Evolutionary conservation across 805 yeast species (phyloP).

Genomic region (Zygosaccharomyces pseudorouxii): DNA sequence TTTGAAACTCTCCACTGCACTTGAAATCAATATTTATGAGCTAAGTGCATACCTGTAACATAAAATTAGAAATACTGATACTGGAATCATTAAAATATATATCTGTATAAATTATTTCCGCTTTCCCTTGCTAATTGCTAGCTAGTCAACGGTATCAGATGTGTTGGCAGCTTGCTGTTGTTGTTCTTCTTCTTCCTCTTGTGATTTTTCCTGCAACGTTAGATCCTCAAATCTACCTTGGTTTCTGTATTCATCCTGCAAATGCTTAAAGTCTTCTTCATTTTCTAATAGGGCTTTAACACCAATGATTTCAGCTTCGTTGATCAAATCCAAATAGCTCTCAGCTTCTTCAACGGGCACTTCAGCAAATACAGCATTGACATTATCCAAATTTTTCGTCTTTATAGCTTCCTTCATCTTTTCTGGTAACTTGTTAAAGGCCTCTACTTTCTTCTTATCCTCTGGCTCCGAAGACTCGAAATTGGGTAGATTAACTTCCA

Average conservation of each 20-base stretch:
- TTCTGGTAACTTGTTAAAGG: conserved; percentile 54
- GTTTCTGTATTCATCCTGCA: conserved; percentile 42
- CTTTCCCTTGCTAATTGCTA: conserved; percentile 1
- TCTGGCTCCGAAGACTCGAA: conserved; percentile 45
- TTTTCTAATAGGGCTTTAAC: conserved; percentile 72
- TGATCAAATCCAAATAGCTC: conserved; percentile 61
- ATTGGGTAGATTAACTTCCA: conserved; percentile 65
- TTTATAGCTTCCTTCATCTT: conserved; percentile 72
- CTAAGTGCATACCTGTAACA: no score
- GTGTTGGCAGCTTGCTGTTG: conserved; percentile 24
- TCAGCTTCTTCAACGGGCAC: conserved; percentile 80
- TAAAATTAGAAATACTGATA: no score
- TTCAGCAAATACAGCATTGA: conserved; percentile 74
- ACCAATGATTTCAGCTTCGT: conserved; percentile 78
- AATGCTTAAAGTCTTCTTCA: conserved; percentile 60
- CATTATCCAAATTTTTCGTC: conserved; percentile 66
- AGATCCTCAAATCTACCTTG: conserved; percentile 18
- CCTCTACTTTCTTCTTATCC: conserved; percentile 43
- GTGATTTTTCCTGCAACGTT: conserved; percentile 15
- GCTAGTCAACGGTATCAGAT: conserved; percentile 40
- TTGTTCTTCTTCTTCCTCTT: conserved; percentile 13
- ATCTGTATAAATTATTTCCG: background rate
- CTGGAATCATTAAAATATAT: no score
- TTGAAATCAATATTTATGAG: no score
- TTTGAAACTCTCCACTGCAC: no score